Evolutionary conservation across 106 monocot genomes (phyloP), one percentile per base, ranked within the genome.

Genomic region (Apostasia shenzhenica): DNA sequence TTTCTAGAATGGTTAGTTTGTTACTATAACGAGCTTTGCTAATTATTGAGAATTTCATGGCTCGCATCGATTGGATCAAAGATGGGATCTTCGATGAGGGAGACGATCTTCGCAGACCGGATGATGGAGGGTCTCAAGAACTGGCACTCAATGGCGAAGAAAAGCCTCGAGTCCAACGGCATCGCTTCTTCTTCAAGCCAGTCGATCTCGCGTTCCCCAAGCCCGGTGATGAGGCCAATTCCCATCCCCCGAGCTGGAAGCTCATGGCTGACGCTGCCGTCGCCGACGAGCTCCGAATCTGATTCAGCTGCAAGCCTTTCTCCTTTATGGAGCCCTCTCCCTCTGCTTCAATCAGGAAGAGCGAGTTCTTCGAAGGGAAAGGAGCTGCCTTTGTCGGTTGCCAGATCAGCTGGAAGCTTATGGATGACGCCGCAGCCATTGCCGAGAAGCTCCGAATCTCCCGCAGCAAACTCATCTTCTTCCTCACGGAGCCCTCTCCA

Each of bases 61-160:
- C 6, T 5, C 4, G 8, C 50, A 4, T 5, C 8, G 8, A 50
- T 5, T 50, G 4, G 50, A 50, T 5, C 50, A 65, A 48, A 88
- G 83, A 84, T 84, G 88, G 84, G 84, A 26, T 83, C 84, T 3
- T 78, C 81, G 1, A 73, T 73, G 81, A 83, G 66, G 54, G 73
- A 81, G 50, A 65, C 80, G 0, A 70, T 88, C 13, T 84, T 88
- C 59, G 14, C 81, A 5, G 81, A 88, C 6, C n/a, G 56, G 3
- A 54, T 88, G 4, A 46, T 78, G 26, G 40, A 58, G 8, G 81
- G 81, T 2, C 13, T 88, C 8, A 73, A 75, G 67, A 75, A 70
- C 40, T 84, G 84, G 88, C 70, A 66, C 2, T 48, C 39, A 8
- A 67, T 14, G 3, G 87, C 83, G 26, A 73, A 59, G 76, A 75